phyloP scores from a whole-genome alignment of 352 stramenopile genomes.

The Hyaloperonospora brassicae region DNA sequence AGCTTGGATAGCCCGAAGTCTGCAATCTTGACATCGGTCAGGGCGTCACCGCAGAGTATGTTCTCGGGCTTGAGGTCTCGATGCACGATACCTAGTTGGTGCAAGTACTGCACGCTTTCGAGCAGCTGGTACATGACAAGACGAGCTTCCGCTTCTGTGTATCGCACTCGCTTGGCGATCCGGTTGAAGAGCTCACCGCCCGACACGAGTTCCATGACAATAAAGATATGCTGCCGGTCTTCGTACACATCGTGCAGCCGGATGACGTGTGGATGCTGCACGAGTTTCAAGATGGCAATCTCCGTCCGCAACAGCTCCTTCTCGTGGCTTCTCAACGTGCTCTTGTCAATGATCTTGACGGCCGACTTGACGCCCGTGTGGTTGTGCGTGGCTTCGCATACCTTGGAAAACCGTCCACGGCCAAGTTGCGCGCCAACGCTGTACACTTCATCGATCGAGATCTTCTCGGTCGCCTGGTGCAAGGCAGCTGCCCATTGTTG shows the following conservation, averaged over 20 bases:
- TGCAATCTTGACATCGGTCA: slow-evolving; percentile 85
- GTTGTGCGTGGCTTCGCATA: slow-evolving; percentile 74
- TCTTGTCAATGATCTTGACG: slow-evolving; percentile 92
- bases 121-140: slow-evolving; percentile 83
- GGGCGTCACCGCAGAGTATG: slow-evolving; percentile 81
- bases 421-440: slow-evolving; percentile 84
- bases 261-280: slow-evolving; percentile 87
- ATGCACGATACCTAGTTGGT: slow-evolving; percentile 87
- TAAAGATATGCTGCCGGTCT: slow-evolving; percentile 91
- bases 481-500: slow-evolving; percentile 72
- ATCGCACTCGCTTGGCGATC: slow-evolving; percentile 85
- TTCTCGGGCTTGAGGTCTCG: slow-evolving; percentile 86
- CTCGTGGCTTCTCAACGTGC: slow-evolving; percentile 79
- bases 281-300: slow-evolving; percentile 91
- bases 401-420: slow-evolving; percentile 81
- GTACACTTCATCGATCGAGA: slow-evolving; percentile 87
- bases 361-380: slow-evolving; percentile 59
- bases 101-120: slow-evolving; percentile 87
- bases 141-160: slow-evolving; percentile 85
- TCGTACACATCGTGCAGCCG: slow-evolving; percentile 88
- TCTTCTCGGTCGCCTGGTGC: slow-evolving; percentile 76
- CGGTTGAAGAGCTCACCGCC: slow-evolving; percentile 96
- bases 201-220: slow-evolving; percentile 95
- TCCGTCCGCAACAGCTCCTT: slow-evolving; percentile 88
- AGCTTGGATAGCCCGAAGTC: slow-evolving; percentile 92